phyloP scores from a whole-genome alignment of 352 stramenopile genomes.

The Phytophthora sp. region DNA sequence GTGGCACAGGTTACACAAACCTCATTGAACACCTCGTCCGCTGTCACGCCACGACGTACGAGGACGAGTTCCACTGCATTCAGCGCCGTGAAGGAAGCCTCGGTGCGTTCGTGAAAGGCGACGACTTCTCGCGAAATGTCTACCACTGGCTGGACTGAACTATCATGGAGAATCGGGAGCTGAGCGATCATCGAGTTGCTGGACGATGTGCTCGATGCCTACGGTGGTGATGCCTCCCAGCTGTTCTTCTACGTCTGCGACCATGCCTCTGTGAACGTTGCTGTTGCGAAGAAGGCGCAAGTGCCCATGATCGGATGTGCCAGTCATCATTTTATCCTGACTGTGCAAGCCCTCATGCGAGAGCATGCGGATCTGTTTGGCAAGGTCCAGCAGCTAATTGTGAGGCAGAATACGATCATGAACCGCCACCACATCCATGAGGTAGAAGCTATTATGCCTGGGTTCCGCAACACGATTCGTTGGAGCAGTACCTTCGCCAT shows the following conservation, averaged over 20 bases:
- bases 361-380: too few species aligned
- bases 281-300: constrained; percentile 11
- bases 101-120: constrained; percentile 6
- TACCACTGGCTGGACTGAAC: constrained; percentile 30
- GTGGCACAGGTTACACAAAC: constrained; percentile 23
- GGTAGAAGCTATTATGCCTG: too few species aligned
- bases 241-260: constrained; percentile 25
- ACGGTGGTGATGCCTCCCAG: constrained; percentile 10
- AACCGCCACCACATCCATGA: too few species aligned
- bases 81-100: constrained; percentile 15
- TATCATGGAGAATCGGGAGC: constrained; percentile 25
- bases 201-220: constrained; percentile 25
- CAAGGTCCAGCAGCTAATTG: too few species aligned
- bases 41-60: not conserved
- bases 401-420: too few species aligned
- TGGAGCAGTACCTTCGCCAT: too few species aligned
- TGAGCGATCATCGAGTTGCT: constrained; percentile 22
- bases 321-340: too few species aligned
- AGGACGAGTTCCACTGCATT: constrained; percentile 11
- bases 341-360: too few species aligned
- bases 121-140: constrained; percentile 5
- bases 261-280: constrained; percentile 20
- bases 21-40: constrained; percentile 5
- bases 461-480: too few species aligned
- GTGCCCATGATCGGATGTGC: constrained; percentile 34